Evolutionary conservation across 1,139 yeast genomes (phyloP), one percentile per base, ranked within the genome.

Genomic region (Yamadazyma spencermartinsiae): DNA sequence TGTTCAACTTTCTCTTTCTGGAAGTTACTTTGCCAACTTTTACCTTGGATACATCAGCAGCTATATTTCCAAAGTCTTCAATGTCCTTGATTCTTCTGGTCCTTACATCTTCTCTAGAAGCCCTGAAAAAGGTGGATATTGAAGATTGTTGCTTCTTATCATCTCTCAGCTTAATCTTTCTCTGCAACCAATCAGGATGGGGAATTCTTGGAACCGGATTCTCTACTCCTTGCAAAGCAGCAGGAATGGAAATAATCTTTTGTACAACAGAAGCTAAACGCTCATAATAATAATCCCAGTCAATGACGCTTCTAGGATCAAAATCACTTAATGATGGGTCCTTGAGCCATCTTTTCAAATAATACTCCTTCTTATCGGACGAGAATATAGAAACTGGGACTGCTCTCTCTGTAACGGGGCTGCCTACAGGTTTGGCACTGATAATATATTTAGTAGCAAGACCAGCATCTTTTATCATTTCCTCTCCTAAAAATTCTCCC

Each of bases 361-460:
- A 94, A 13, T 73, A 59, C 41, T 88, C 96, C 43, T 68, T 71
- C 48, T 67, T 67, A n/a, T 71, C 76, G 0, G 97, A 85, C 0
- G 96, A 85, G 58, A 94, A 94, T 19, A 94, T 90, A 0, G 97
- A 94, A 6, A 94, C 96, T 0, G 99, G 99, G 36, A 94, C 74
- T 0, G 99, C 98, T 49, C 99, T 75, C 56, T 92, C 98, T 0
- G 98, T 88, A 20, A 92, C 94, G 0, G 98, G 96, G 1, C 96
- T 84, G 34, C 84, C 86, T 19, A 73, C 55, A 1, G 99, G 98
- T 49, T 79, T 81, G 33, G 82, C 80, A 46, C 97, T 84, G 48
- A 94, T 90, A 62, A 94, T 84, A 63, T 89, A 94, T 58, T 89
- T 89, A 63, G 97, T 92, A 2, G 96, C 96, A 46, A 94, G 76